These are phyloP conservation scores for Sphaerulina vaccinii DNA, from an alignment of 2,329 filamentous ascomycete species.

Conservation along the genomic window DNA sequence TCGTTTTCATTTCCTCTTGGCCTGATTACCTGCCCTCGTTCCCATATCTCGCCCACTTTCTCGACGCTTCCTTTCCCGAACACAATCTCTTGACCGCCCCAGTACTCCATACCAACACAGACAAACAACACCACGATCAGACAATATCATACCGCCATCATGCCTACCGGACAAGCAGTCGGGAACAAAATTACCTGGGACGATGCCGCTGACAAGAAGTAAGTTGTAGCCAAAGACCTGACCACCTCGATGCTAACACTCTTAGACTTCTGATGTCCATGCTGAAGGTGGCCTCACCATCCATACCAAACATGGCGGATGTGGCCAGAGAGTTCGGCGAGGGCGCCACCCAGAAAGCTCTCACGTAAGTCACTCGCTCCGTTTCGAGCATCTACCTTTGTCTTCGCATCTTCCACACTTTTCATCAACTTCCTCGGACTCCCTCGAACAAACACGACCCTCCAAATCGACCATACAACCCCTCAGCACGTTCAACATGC, in stretches of 20 bases:
- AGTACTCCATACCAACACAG: not conserved
- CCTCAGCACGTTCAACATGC: too few species aligned
- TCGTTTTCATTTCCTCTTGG: not conserved
- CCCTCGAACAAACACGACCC: too few species aligned
- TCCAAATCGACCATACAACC: too few species aligned
- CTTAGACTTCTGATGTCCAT: conserved; percentile 1
- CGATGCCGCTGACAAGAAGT: not conserved
- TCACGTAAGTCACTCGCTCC: not conserved
- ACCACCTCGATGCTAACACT: too few species aligned
- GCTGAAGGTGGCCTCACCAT: not conserved
- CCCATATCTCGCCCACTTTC: not conserved
- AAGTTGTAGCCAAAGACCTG: too few species aligned
- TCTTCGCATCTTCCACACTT: not conserved
- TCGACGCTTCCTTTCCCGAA: not conserved
- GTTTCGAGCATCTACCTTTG: not conserved
- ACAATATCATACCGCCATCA: not conserved
- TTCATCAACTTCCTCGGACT: not conserved
- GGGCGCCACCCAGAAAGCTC: not conserved
- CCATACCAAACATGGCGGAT: not conserved
- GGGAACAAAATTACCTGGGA: not conserved
- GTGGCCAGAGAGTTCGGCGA: not conserved
- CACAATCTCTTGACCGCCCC: not conserved
- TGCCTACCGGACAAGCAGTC: not conserved
- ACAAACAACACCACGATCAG: not conserved
- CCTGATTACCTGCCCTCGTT: not conserved